Conservation (phyloP, 2,329 filamentous ascomycete species). For the Mycosphaerelloides madeirae region DNA sequence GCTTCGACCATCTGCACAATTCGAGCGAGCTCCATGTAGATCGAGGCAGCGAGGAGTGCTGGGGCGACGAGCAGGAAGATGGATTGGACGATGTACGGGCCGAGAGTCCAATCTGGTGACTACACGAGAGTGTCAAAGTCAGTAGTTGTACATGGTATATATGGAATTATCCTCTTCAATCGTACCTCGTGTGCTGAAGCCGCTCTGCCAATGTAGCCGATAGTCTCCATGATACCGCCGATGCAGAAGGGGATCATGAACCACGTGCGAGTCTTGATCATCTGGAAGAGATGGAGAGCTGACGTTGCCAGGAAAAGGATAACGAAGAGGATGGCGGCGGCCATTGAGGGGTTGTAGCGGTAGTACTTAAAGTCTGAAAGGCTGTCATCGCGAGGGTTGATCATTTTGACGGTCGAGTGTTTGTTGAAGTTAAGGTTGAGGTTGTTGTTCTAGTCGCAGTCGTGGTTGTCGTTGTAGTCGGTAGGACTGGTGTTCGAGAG, state of each 20-base stretch:
- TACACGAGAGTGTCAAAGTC: no score
- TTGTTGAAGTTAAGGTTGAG: no score
- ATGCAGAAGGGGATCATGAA: constrained; percentile 50
- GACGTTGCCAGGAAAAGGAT: constrained; percentile 29
- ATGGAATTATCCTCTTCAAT: no score
- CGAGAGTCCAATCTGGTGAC: constrained; percentile 37
- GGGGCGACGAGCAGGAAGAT: constrained; percentile 46
- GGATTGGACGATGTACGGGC: constrained; percentile 40
- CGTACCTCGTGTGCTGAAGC: constrained; percentile 33
- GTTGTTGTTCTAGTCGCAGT: no score
- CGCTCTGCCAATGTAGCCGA: constrained; percentile 51
- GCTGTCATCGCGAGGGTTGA: no score
- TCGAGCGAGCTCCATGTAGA: constrained; percentile 48
- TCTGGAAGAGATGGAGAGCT: constrained; percentile 34
- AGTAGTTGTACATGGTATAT: no score
- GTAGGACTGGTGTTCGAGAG: no score
- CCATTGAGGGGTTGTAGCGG: constrained; percentile 6
- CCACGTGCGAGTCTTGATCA: constrained; percentile 41
- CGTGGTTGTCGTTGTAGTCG: no score
- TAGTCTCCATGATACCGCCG: constrained; percentile 48
- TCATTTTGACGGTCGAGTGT: no score
- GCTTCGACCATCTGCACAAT: constrained; percentile 40
- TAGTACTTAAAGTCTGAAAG: no score
- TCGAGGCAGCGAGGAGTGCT: constrained; percentile 45
- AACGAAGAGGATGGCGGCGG: constrained; percentile 27